phyloP scores from a whole-genome alignment of 2,329 filamentous ascomycete genomes.

The Aspergillus ustus region DNA sequence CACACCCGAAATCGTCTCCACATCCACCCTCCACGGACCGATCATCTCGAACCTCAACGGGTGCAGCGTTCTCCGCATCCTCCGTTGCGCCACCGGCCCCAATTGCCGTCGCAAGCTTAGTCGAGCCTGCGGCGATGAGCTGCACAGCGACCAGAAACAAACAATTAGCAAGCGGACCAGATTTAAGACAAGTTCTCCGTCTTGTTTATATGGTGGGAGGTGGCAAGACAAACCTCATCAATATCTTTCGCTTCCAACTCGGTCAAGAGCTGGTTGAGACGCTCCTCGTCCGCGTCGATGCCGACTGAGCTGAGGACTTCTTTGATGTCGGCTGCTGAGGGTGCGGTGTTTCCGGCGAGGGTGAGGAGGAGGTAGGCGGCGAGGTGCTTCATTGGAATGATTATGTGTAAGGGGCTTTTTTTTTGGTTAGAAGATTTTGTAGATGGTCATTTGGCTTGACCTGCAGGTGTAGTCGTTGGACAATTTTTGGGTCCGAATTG shows the following conservation, averaged over 20 bases:
- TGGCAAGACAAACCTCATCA: constrained; percentile 72
- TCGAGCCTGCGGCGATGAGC: constrained; percentile 5
- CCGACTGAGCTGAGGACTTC: constrained; percentile 88
- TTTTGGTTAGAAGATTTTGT: not conserved
- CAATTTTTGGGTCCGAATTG: too few species aligned
- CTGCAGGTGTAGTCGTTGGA: too few species aligned
- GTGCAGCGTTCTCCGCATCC: not conserved
- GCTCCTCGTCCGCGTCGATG: constrained; percentile 87
- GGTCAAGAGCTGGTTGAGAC: constrained; percentile 80
- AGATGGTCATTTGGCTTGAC: not conserved
- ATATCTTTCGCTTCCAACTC: constrained; percentile 73
- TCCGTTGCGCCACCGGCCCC: not conserved
- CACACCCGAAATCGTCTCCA: not conserved
- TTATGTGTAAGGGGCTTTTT: not conserved
- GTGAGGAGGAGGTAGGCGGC: constrained; percentile 97
- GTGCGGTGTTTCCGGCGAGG: constrained; percentile 88
- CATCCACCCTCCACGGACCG: not conserved
- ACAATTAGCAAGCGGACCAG: too few species aligned
- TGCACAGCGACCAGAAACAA: not conserved
- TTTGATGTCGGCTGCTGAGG: constrained; percentile 85
- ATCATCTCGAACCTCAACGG: not conserved
- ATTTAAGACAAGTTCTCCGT: too few species aligned
- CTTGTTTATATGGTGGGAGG: too few species aligned
- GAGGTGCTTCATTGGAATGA: constrained; percentile 85
- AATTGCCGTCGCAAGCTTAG: not conserved